Base-by-base conservation (phyloP, 345 rosid genomes). In the Camelina hispida region DNA sequence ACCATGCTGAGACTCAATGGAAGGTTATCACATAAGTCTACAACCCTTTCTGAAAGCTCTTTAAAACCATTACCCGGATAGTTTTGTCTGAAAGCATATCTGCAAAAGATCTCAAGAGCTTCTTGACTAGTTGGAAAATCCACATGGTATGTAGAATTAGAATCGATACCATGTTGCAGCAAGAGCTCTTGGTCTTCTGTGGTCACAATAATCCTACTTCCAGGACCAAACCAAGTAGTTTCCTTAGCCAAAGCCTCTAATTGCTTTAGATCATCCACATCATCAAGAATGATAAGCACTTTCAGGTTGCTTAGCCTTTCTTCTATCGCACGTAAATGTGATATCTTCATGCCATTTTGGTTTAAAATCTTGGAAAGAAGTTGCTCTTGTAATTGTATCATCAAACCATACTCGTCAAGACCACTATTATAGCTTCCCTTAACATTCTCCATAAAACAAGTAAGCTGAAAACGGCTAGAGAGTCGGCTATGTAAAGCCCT, bases 271-370 rank as follows among this genome's bases (percentile, higher is more conserved):
- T 48, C 3, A 5, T 48, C 6, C 16, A 30, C 57, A 47, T 47
- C 69, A 65, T 63, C 57, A 46, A 65, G 42, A 65, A 65, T 28
- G 55, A 47, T 64, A 9, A 46, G 55, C 23, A 64, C 69, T 16
- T n/a, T 64, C 3, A 2, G n/a, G 16, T 64, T 0, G 28, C 17
- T 1, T 6, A 64, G 55, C 10, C 3, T 30, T 47, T 47, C 56
- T 0, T 5, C 0, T 7, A 59, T 9, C 0, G 44, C 15, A 10
- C 63, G 32, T 6, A 60, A 18, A 38, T 60, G 11, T 10, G 0
- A 1, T 11, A 11, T 20, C 11, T 2, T 6, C 4, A 18, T 17
- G 12, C 9, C 65, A 2, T 38, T 60, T 7, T 51, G 47, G 35
- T 66, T 35, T 1, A 35, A 14, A 20, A 20, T 8, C 10, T 34